Conservation (phyloP, 768 basidiomycete species). For the Mrakia frigida region DNA sequence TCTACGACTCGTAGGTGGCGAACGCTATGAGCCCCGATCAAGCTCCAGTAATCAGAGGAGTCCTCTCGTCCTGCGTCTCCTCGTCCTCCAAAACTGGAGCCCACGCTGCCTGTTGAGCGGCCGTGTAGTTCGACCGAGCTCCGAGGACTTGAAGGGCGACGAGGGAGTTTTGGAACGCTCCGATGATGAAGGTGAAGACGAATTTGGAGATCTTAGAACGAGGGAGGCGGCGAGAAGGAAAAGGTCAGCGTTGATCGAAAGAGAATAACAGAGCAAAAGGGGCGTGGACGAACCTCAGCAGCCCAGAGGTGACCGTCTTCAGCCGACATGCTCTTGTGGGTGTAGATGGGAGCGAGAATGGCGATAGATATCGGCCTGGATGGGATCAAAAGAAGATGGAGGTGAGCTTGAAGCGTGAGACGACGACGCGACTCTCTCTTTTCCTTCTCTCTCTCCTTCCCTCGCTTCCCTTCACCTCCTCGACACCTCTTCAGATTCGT, state of each 20-base stretch:
- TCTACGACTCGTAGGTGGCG: no score
- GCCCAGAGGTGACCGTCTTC: conserved; percentile 28
- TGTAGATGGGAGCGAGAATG: conserved; percentile 32
- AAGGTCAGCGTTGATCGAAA: background rate
- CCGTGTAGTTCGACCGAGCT: background rate
- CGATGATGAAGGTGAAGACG: conserved; percentile 32
- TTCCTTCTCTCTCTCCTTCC: background rate
- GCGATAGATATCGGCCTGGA: conserved; percentile 31
- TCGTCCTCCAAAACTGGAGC: background rate
- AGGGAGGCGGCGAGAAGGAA: no score
- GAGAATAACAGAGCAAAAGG: background rate
- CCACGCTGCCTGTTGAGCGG: background rate
- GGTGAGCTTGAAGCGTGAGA: no score
- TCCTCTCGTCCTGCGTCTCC: background rate
- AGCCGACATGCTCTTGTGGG: conserved; percentile 22
- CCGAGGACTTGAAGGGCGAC: conserved; percentile 31
- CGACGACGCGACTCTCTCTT: background rate
- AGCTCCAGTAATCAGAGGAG: background rate
- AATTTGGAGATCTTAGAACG: conserved; percentile 19
- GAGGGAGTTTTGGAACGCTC: conserved; percentile 28
- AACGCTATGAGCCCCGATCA: no score
- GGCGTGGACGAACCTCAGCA: conserved; percentile 25
- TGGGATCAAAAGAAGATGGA: background rate
- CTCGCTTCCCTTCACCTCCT: background rate
- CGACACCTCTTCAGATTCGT: background rate